Conservation (phyloP, 2,329 filamentous ascomycete species). For the Venturia effusa region DNA sequence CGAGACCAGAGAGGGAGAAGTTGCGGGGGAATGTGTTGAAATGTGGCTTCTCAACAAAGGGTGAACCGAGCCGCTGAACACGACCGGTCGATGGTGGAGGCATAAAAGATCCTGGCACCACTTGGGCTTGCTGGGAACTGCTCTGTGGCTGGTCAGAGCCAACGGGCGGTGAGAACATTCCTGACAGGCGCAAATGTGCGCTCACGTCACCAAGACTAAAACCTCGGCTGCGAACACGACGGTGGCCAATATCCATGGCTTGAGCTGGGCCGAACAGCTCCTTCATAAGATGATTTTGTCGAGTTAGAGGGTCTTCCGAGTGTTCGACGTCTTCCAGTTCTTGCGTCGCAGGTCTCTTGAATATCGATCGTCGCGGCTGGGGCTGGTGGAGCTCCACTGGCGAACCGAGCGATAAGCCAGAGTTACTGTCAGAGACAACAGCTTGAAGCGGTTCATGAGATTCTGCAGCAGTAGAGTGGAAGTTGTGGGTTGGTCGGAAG, state of each 20-base stretch:
- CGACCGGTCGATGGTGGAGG: conserved; percentile 27
- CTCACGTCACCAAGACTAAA: conserved; percentile 49
- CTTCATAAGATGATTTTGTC: conserved; percentile 25
- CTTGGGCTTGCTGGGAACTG: background rate
- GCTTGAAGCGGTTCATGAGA: conserved; percentile 17
- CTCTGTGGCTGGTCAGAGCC: conserved; percentile 19
- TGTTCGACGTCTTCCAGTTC: conserved; percentile 42
- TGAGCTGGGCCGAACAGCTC: conserved; percentile 29
- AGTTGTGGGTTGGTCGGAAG: conserved; percentile 25
- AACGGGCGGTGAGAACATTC: conserved; percentile 42
- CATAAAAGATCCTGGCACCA: conserved; percentile 17
- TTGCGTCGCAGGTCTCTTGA: conserved; percentile 48
- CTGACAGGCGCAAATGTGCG: conserved; percentile 38
- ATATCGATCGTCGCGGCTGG: conserved; percentile 38
- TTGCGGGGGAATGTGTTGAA: conserved; percentile 35
- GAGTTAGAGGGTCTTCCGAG: conserved; percentile 31
- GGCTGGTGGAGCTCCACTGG: conserved; percentile 45
- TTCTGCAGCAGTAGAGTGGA: conserved; percentile 21
- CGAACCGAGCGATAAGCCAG: conserved; percentile 31
- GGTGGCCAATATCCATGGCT: conserved; percentile 36
- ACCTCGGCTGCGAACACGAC: conserved; percentile 48
- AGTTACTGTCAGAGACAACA: background rate
- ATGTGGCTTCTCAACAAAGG: conserved; percentile 30
- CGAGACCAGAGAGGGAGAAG: conserved; percentile 16
- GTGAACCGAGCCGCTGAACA: conserved; percentile 35